phyloP scores from a whole-genome alignment of 2,329 filamentous ascomycete species.

The Colletotrichum sp. region DNA sequence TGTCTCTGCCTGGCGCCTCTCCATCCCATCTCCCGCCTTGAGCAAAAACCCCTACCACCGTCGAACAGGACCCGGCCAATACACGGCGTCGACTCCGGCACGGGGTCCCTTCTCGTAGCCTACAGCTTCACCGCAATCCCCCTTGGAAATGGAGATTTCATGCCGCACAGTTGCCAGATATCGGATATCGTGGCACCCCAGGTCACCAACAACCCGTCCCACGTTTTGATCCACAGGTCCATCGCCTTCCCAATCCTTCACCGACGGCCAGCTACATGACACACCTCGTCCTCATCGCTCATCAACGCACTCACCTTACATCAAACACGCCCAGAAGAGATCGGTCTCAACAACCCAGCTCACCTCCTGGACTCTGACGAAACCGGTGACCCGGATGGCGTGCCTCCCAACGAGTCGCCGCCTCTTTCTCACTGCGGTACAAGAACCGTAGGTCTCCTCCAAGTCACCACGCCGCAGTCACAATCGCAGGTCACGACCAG shows the following conservation, averaged over 20 bases:
- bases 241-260: neutral
- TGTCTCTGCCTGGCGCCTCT: neutral
- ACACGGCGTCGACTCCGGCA: constrained; percentile 5
- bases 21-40: neutral
- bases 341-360: neutral
- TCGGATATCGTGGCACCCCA: constrained; percentile 2
- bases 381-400: neutral
- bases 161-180: neutral
- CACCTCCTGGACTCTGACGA: neutral
- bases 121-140: constrained; percentile 10
- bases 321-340: neutral
- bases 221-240: constrained; percentile 1
- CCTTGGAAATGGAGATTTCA: neutral
- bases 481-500: neutral
- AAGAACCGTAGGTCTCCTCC: neutral
- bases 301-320: neutral
- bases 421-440: neutral
- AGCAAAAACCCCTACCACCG: neutral
- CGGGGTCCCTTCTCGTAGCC: neutral
- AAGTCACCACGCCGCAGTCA: neutral
- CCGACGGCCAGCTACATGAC: neutral
- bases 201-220: constrained; percentile 10
- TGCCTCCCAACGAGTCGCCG: neutral
- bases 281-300: neutral
- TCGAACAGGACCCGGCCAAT: constrained; percentile 5